Evolutionary conservation across 2,329 filamentous ascomycete genomes (phyloP).

Genomic region (Penicillium hesseltinei): DNA sequence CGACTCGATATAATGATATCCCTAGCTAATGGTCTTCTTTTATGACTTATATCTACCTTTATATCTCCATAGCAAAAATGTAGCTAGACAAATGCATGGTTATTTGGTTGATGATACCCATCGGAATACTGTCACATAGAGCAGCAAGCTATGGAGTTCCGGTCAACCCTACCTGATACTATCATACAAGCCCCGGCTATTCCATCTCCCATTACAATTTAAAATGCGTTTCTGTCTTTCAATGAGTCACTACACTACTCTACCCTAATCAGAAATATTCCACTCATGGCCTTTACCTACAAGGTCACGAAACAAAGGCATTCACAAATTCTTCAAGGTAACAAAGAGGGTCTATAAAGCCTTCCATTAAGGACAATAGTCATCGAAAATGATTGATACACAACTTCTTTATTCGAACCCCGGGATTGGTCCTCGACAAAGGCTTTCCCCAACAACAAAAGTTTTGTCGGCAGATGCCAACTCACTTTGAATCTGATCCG

Average conservation of each 20-base stretch:
- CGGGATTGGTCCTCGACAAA: neutral
- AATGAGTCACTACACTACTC: neutral
- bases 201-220: neutral
- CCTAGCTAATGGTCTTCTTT: neutral
- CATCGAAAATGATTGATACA: neutral
- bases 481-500: neutral
- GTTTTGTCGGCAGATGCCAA: neutral
- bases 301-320: neutral
- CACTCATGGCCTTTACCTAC: neutral
- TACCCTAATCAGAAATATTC: neutral
- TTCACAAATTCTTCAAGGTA: neutral
- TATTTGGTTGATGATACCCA: neutral
- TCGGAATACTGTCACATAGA: neutral
- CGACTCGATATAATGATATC: neutral
- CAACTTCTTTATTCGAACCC: neutral
- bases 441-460: neutral
- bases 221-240: neutral
- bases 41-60: neutral
- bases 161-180: neutral
- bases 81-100: too few species aligned
- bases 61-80: neutral
- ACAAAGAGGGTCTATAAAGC: neutral
- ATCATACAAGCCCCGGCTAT: neutral
- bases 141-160: neutral
- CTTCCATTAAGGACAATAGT: neutral